A percentile compares a stretch with the other conserved stretches of the same genome.
phyloP scores from a whole-genome alignment of 768 basidiomycete species.

The Paxillus ammoniavirescens region DNA sequence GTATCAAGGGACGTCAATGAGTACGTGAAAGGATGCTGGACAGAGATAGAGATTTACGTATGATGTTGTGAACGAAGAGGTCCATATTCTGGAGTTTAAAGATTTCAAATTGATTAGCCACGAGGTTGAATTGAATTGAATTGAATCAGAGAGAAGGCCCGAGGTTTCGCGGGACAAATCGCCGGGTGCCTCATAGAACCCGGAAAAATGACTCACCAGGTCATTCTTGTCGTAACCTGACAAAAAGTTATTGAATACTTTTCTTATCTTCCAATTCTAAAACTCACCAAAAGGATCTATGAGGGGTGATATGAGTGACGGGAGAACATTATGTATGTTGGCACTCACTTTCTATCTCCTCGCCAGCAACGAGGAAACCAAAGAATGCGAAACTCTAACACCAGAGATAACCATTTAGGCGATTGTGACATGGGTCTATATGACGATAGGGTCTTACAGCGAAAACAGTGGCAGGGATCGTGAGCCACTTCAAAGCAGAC shows the following conservation, averaged over 20 bases:
- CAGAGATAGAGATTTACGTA: slow-evolving; percentile 40
- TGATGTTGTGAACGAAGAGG: slow-evolving; percentile 69
- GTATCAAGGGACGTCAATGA: not conserved
- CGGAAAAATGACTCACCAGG: slow-evolving; percentile 39
- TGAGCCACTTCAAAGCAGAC: slow-evolving; percentile 52
- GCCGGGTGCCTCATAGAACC: not conserved
- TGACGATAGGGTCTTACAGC: slow-evolving; percentile 35
- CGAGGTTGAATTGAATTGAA: not conserved
- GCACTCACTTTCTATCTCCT: slow-evolving; percentile 69
- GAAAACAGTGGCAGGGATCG: slow-evolving; percentile 61
- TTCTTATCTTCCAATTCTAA: not conserved
- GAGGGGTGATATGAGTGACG: not conserved
- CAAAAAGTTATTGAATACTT: not conserved
- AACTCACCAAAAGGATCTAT: slow-evolving; percentile 47
- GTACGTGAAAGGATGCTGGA: not conserved
- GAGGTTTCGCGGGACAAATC: slow-evolving; percentile 4
- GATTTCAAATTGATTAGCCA: slow-evolving; percentile 3
- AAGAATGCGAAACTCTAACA: slow-evolving; percentile 65
- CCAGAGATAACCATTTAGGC: slow-evolving; percentile 1
- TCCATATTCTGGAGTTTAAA: slow-evolving; percentile 51
- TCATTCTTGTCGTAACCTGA: slow-evolving; percentile 71
- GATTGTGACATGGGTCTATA: not conserved
- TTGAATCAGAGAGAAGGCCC: slow-evolving; percentile 1
- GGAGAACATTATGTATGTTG: not conserved
- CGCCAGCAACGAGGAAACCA: slow-evolving; percentile 70